phyloP scores from a whole-genome alignment of 2,329 filamentous ascomycete species.

The Cercospora canescens region DNA sequence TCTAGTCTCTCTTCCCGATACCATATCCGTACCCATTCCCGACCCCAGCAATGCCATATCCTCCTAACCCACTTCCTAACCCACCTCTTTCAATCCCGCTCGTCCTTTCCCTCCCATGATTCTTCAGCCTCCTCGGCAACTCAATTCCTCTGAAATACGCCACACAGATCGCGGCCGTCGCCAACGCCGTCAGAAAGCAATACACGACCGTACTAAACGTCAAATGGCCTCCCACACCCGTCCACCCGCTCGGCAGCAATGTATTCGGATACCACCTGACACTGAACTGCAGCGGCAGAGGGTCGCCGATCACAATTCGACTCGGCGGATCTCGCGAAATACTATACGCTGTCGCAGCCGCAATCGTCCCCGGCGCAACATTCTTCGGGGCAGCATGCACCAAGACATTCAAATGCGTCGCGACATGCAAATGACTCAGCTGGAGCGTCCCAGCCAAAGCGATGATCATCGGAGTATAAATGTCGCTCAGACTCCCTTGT shows the following conservation, averaged over 20 bases:
- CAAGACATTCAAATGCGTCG: slow-evolving; percentile 84
- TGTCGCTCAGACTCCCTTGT: slow-evolving; percentile 40
- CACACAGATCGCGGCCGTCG: slow-evolving; percentile 52
- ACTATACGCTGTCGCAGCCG: slow-evolving; percentile 85
- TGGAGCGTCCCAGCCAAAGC: slow-evolving; percentile 88
- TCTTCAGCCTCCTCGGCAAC: slow-evolving; percentile 53
- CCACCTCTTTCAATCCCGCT: slow-evolving; percentile 42
- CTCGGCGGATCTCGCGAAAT: slow-evolving; percentile 59
- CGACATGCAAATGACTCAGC: slow-evolving; percentile 84
- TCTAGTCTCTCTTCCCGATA: slow-evolving; percentile 45
- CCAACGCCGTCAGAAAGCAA: slow-evolving; percentile 49
- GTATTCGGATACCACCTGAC: slow-evolving; percentile 86
- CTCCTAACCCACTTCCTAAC: slow-evolving; percentile 32
- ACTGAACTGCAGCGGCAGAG: slow-evolving; percentile 73
- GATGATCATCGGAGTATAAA: slow-evolving; percentile 81
- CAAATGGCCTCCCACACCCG: slow-evolving; percentile 52
- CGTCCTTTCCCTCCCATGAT: slow-evolving; percentile 57
- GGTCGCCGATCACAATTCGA: slow-evolving; percentile 83
- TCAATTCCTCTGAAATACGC: slow-evolving; percentile 57
- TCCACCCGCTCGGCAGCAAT: slow-evolving; percentile 61
- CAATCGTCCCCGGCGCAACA: slow-evolving; percentile 68
- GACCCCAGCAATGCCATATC: slow-evolving; percentile 43
- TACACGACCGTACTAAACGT: slow-evolving; percentile 52
- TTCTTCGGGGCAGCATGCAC: slow-evolving; percentile 65
- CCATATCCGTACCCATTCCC: slow-evolving; percentile 42